Conservation (phyloP, 2,329 filamentous ascomycete species). For the Fusarium pseudonygamai region DNA sequence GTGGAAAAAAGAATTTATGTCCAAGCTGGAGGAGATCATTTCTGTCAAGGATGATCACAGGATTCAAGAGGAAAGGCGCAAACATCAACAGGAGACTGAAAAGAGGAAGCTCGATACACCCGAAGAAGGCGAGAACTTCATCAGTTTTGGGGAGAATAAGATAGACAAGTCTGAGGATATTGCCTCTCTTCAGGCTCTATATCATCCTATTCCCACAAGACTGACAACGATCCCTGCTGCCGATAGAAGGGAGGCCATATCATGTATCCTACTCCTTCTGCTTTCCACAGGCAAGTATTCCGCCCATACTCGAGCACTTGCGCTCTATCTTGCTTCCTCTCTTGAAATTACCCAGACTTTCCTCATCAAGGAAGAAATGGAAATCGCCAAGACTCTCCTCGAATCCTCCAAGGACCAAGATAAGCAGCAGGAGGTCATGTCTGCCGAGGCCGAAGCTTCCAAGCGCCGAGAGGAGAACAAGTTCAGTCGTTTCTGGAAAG, state of each 20-base stretch:
- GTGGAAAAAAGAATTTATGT: conserved; percentile 79
- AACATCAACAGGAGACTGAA: conserved; percentile 55
- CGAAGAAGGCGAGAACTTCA: conserved; percentile 51
- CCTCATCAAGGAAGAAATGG: conserved; percentile 75
- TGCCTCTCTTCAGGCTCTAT: conserved; percentile 59
- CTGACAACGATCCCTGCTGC: conserved; percentile 65
- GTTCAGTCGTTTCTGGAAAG: conserved; percentile 82
- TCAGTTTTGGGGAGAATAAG: conserved; percentile 51
- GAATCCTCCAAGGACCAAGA: conserved; percentile 65
- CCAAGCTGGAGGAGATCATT: conserved; percentile 74
- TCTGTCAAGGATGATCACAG: conserved; percentile 59
- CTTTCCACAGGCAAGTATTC: conserved; percentile 79
- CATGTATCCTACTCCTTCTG: conserved; percentile 75
- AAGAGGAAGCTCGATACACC: conserved; percentile 49
- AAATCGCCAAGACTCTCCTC: conserved; percentile 79
- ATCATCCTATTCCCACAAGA: conserved; percentile 63
- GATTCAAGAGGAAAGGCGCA: conserved; percentile 58
- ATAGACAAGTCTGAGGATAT: conserved; percentile 52
- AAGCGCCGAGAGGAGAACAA: conserved; percentile 78
- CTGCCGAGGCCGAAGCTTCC: conserved; percentile 78
- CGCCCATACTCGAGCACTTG: conserved; percentile 75
- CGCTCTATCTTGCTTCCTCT: conserved; percentile 74
- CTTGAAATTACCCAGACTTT: conserved; percentile 69
- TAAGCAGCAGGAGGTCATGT: conserved; percentile 61
- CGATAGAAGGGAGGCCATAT: conserved; percentile 71